Evolutionary conservation across 352 stramenopile genomes (phyloP).

Genomic region (Globisporangium sylvaticum): DNA sequence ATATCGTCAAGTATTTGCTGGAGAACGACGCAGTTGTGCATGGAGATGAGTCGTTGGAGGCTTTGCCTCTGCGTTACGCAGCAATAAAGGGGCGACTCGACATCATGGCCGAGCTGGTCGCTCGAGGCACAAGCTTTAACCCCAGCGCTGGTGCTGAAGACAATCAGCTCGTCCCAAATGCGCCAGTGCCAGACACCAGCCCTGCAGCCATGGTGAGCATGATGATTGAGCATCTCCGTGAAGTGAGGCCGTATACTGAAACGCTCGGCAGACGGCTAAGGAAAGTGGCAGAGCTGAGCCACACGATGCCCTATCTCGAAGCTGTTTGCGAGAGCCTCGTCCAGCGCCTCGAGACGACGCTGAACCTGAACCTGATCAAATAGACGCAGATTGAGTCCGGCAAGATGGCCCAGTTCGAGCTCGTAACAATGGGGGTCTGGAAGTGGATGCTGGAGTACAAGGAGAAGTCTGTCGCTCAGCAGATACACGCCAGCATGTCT

Average conservation of each 20-base stretch:
- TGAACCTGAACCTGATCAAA: not conserved
- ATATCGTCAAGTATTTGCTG: not conserved
- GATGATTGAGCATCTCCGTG: not conserved
- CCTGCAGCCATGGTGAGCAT: not conserved
- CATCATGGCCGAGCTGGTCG: not conserved
- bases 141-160: not conserved
- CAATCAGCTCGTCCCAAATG: not conserved
- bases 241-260: not conserved
- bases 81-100: not conserved
- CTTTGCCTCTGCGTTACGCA: not conserved
- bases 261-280: not conserved
- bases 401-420: not conserved
- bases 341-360: not conserved
- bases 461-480: not conserved
- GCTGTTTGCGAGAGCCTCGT: not conserved
- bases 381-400: not conserved
- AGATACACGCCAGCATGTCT: not conserved
- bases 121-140: not conserved
- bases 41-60: too few relatives aligned
- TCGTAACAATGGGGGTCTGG: not conserved
- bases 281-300: not conserved
- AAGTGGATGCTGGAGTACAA: conserved; percentile 2
- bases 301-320: not conserved
- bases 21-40: not conserved
- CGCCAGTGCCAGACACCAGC: not conserved